Conservation (phyloP, 441 rosid species). For the Aquilaria agallochum region DNA sequence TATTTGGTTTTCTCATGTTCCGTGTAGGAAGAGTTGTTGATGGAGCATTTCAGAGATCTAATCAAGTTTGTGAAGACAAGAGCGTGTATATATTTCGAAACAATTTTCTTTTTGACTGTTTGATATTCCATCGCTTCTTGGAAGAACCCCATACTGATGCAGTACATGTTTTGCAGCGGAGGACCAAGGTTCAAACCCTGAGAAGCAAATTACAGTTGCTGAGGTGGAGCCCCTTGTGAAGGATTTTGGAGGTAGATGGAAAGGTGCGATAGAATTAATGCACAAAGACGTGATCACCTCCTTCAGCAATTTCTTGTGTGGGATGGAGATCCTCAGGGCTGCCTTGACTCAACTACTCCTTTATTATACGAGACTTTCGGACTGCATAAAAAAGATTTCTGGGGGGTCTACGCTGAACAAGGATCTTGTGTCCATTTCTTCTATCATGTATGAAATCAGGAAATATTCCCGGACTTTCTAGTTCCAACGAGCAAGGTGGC, state of each 20-base stretch:
- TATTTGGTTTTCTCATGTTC: neutral
- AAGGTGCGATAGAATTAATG: conserved; percentile 92
- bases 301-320: conserved; percentile 94
- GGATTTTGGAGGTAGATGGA: conserved; percentile 86
- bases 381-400: conserved; percentile 71
- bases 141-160: conserved; percentile 10
- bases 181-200: conserved; percentile 62
- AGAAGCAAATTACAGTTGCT: conserved; percentile 59
- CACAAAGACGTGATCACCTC: conserved; percentile 98
- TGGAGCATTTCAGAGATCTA: conserved; percentile 90
- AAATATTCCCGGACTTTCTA: conserved; percentile 93
- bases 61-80: conserved; percentile 91
- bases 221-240: conserved; percentile 82
- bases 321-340: conserved; percentile 93
- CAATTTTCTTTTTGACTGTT: neutral
- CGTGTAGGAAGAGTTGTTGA: conserved; percentile 83
- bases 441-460: conserved; percentile 97
- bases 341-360: conserved; percentile 89
- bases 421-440: conserved; percentile 88
- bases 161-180: conserved; percentile 54
- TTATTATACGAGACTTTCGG: conserved; percentile 91
- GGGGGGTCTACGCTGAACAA: conserved; percentile 86
- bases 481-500: neutral
- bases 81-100: conserved; percentile 57
- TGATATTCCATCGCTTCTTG: neutral